phyloP scores from a whole-genome alignment of 371 early-diverging fungal species.

The Zychaea mexicana region DNA sequence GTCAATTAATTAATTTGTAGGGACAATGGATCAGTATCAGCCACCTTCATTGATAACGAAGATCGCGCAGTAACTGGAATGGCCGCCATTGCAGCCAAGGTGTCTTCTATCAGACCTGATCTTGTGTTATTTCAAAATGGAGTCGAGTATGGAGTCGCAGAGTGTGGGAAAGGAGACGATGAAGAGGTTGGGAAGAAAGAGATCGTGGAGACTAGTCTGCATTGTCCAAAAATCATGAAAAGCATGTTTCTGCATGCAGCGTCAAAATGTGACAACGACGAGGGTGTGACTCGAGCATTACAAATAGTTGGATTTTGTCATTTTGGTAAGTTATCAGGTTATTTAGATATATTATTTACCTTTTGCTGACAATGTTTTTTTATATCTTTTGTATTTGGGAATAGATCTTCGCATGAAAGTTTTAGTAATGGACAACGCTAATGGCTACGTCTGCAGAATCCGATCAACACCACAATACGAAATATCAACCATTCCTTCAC shows the following conservation, averaged over 20 bases:
- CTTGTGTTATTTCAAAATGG: not conserved
- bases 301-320: not conserved
- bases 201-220: not conserved
- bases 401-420: no score
- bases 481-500: not conserved
- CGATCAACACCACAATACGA: not conserved
- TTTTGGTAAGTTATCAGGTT: not conserved
- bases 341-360: not conserved
- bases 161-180: not conserved
- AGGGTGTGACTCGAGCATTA: not conserved
- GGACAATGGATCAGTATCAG: not conserved
- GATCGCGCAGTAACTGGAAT: not conserved
- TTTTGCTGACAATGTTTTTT: not conserved
- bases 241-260: not conserved
- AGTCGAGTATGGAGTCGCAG: not conserved
- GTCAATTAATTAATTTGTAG: not conserved
- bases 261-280: not conserved
- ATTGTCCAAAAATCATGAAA: slow-evolving; percentile 2
- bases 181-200: not conserved
- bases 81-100: not conserved
- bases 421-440: not conserved
- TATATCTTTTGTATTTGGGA: not conserved
- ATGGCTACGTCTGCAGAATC: not conserved
- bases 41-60: not conserved
- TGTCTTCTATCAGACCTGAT: not conserved